Base-by-base conservation (phyloP, 2,329 filamentous ascomycete genomes). In the Pseudocercospora crystallina region DNA sequence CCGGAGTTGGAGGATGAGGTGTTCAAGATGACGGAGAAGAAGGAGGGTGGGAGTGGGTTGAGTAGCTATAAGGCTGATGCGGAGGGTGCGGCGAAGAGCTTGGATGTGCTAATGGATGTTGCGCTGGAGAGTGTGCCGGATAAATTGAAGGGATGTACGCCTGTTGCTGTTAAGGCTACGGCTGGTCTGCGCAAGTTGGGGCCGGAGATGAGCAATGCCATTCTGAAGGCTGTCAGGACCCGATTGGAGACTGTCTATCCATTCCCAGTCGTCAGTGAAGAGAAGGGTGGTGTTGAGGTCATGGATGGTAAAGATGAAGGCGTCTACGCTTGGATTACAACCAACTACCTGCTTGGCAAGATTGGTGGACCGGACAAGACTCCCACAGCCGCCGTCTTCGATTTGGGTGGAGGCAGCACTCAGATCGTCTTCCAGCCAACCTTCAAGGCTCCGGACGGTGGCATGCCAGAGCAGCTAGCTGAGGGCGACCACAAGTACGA, bases 391-490 rank as follows among this genome's bases (percentile, higher is more conserved):
- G 94, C 94, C 43, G 84, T 96, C 52, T 96, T 99, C 66, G 94
- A 99, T 69, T 86, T 99, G 42, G 94, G 94, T 57, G 94, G 94
- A 35, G 85, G 94, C 47, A 96, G 91, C 15, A 99, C 95, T 11
- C 94, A 99, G 76, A 96, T 99, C 67, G 95, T 99, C 61, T 99
- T 97, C 72, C 85, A 99, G 77, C 95, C 95, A 15, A 95, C 87
- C 44, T 99, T 96, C 74, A 86, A 89, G 69, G 80, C 81, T 49
- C 73, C 81, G 48, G 76, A 80, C 43, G 88, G 89, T 56, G 91
- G 90, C 53, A 87, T 96, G 79, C 91, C 91, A 0, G 85, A 89
- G 68, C 87, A 85, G 69, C 80, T 99, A 65, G 81, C 85, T 13
- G 86, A 91, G 37, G 94, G 94, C 49, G 91, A 97, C 67, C 94